phyloP scores from a whole-genome alignment of 2,329 filamentous ascomycete genomes.

The Periglandula ipomoeae region DNA sequence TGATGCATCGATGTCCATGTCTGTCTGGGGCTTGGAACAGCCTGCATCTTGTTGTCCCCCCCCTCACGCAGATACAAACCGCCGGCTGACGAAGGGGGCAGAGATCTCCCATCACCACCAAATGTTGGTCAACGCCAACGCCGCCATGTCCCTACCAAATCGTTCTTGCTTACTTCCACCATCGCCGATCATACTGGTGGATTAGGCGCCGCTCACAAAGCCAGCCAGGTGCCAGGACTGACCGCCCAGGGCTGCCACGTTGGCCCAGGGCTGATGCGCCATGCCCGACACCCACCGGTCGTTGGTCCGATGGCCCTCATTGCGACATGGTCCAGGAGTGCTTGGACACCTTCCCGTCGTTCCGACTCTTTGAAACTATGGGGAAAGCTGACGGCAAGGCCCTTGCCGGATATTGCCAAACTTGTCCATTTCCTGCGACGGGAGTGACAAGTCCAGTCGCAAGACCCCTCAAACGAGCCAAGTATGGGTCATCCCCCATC shows the following conservation, averaged over 20 bases:
- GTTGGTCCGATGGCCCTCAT: slow-evolving; percentile 1
- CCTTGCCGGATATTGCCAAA: slow-evolving; percentile 3
- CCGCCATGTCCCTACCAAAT: not conserved
- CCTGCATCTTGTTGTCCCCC: not conserved
- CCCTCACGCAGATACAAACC: not conserved
- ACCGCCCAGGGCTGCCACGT: not conserved
- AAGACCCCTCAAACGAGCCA: too few relatives aligned
- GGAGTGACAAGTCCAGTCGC: not conserved
- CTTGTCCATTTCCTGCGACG: not conserved
- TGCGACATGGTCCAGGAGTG: not conserved
- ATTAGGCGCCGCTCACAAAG: slow-evolving; percentile 5
- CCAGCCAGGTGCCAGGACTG: not conserved
- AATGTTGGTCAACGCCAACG: not conserved
- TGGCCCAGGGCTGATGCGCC: not conserved
- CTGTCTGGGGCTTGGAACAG: not conserved
- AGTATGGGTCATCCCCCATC: too few relatives aligned
- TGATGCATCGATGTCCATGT: too few relatives aligned
- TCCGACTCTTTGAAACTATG: not conserved
- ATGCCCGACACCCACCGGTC: not conserved
- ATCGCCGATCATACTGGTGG: slow-evolving; percentile 2
- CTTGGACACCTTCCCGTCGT: not conserved
- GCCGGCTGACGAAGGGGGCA: not conserved
- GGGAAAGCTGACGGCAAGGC: slow-evolving; percentile 2
- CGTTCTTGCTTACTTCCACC: not conserved
- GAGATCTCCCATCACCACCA: too few relatives aligned